Conservation (phyloP, 2,329 filamentous ascomycete species). For the Claviceps digitariae region DNA sequence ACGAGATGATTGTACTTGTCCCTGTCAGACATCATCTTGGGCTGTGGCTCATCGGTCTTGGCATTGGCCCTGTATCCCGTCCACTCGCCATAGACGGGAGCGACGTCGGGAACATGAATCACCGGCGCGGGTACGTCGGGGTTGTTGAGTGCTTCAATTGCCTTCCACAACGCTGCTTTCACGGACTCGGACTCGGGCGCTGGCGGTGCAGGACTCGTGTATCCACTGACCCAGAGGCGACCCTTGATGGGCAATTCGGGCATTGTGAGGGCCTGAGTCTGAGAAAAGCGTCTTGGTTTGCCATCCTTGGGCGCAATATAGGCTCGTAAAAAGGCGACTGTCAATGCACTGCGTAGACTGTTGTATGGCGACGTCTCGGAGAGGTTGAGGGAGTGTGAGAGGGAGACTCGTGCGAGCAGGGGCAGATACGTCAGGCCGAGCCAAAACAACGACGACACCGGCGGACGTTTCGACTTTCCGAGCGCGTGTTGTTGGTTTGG, state of each 20-base stretch:
- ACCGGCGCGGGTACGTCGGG: constrained; percentile 5
- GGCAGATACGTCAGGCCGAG: constrained; percentile 47
- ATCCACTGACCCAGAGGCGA: constrained; percentile 66
- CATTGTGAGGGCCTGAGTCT: constrained; percentile 48
- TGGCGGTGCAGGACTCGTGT: constrained; percentile 46
- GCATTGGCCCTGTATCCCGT: constrained; percentile 52
- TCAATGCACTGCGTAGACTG: constrained; percentile 63
- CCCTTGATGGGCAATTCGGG: constrained; percentile 60
- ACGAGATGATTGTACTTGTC: constrained; percentile 55
- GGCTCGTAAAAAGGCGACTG: constrained; percentile 56
- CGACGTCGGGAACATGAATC: constrained; percentile 33
- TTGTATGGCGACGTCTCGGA: constrained; percentile 64
- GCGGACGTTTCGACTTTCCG: background rate
- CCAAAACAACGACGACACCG: constrained; percentile 1
- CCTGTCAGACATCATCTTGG: constrained; percentile 44
- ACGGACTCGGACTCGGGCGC: constrained; percentile 34
- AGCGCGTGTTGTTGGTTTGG: background rate
- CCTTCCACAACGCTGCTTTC: constrained; percentile 42
- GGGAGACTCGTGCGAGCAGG: constrained; percentile 32
- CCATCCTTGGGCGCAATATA: constrained; percentile 32
- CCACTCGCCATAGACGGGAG: constrained; percentile 59
- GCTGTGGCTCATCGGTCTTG: constrained; percentile 33
- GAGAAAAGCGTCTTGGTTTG: constrained; percentile 37
- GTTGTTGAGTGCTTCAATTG: constrained; percentile 27
- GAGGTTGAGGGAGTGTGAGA: constrained; percentile 51